These are phyloP conservation scores for Nakaseomyces delphensis DNA, from an alignment of 1,139 yeast genomes.

Conservation along the genomic window DNA sequence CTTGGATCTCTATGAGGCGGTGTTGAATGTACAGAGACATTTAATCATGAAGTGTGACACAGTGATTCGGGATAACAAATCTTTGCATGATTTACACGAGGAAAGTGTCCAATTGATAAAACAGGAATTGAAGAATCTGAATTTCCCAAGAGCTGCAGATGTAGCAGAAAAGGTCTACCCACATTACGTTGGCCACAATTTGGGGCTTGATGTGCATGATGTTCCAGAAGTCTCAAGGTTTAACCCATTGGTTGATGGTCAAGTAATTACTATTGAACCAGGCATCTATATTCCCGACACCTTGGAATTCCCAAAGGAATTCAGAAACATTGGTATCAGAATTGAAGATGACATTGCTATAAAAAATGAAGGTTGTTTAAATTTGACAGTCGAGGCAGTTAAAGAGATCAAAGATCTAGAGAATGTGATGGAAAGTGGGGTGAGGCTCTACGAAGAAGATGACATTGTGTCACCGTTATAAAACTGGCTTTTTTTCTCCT, in stretches of 20 bases:
- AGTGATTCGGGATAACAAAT: conserved; percentile 34
- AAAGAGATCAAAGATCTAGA: conserved; percentile 82
- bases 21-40: conserved; percentile 68
- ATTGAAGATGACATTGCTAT: conserved; percentile 89
- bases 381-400: conserved; percentile 70
- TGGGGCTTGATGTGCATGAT: conserved; percentile 92
- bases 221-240: conserved; percentile 52
- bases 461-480: conserved; percentile 41
- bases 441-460: conserved; percentile 43
- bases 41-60: conserved; percentile 59
- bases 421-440: conserved; percentile 47
- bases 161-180: conserved; percentile 63
- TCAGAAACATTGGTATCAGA: conserved; percentile 85
- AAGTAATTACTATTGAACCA: conserved; percentile 88
- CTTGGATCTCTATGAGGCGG: conserved; percentile 79
- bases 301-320: conserved; percentile 63
- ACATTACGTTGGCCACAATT: conserved; percentile 90
- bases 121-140: conserved; percentile 61
- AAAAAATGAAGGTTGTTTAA: conserved; percentile 49
- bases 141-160: conserved; percentile 41
- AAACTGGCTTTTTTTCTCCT: no score
- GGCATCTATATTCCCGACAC: conserved; percentile 80
- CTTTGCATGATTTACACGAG: conserved; percentile 72
- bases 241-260: conserved; percentile 46
- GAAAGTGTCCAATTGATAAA: conserved; percentile 51